These are phyloP conservation scores for Trametes sp. DNA, from an alignment of 1,284 basidiomycete genomes.

Conservation along the genomic window DNA sequence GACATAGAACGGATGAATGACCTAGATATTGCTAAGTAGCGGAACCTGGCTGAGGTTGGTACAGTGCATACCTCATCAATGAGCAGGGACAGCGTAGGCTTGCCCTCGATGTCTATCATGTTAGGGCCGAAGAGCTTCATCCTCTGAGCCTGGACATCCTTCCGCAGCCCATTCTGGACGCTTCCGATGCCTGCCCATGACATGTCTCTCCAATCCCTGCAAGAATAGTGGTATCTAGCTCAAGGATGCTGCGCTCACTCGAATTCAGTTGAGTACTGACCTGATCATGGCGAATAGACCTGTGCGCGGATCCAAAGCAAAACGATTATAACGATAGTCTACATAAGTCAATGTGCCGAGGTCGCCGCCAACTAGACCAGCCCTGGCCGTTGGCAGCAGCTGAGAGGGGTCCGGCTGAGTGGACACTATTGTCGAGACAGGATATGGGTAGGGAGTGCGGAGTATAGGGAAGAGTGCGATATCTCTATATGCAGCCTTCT, in stretches of 20 bases:
- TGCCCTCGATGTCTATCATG: conserved; percentile 91
- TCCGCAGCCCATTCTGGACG: conserved; percentile 71
- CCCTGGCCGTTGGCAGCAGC: conserved; percentile 23
- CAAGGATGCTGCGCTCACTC: too few relatives aligned
- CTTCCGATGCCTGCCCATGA: conserved; percentile 72
- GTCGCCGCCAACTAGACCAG: conserved; percentile 38
- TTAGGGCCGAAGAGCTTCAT: conserved; percentile 85
- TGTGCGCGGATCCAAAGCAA: conserved; percentile 85
- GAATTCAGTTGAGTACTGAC: conserved; percentile 56
- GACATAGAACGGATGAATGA: conserved; percentile 96
- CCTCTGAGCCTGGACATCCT: conserved; percentile 68
- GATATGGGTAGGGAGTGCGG: conserved; percentile 77
- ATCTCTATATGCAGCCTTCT: conserved; percentile 84
- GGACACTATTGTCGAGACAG: conserved; percentile 81
- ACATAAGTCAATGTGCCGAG: conserved; percentile 65
- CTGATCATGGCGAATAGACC: conserved; percentile 87
- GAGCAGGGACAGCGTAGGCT: conserved; percentile 83
- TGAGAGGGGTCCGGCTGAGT: conserved; percentile 29
- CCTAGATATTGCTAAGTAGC: conserved; percentile 48
- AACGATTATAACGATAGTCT: conserved; percentile 91
- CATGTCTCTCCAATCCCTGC: conserved; percentile 92
- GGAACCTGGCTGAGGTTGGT: not conserved
- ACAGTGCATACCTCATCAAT: conserved; percentile 81
- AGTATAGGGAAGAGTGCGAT: conserved; percentile 80
- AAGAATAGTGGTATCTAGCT: conserved; percentile 7